Base-by-base conservation (phyloP, 805 yeast species). In the Candida arabinofermentans region DNA sequence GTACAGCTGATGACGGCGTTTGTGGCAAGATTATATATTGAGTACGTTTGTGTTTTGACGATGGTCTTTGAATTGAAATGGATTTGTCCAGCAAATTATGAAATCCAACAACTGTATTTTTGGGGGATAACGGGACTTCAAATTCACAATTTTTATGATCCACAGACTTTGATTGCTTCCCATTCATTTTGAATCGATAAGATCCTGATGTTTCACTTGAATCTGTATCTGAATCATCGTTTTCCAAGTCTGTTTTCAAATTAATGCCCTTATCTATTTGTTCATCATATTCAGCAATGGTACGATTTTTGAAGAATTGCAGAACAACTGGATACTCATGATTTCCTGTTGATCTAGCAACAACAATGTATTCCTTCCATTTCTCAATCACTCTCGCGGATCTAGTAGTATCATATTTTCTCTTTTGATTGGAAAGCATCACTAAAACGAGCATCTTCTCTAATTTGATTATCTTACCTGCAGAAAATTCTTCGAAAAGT, bases 311-410 rank as follows among this genome's bases (percentile, higher is more conserved):
- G 61, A 78, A 83, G 45, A 89, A 75, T 53, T 88, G 89, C 1
- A 88, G 45, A 3, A 69, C 58, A 0, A 87, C 55, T 0, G 95
- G 90, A 8, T 65, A 61, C 2, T 64, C 67, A 0, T 54, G 36
- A 43, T 70, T 63, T 13, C 77, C 80, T 0, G 86, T 78, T n/a
- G 76, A 72, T 44, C 91, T 66, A 1, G 83, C 81, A 2, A 85
- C 87, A 2, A 85, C 83, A 22, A 79, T 65, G 55, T 80, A 86
- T 57, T 90, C 96, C 46, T 73, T 77, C 93, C 96, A 88, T 36
- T 88, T 64, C 43, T 86, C 90, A 8, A 70, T 46, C 1, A 85
- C 71, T 39, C 83, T 63, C 0, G 86, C 70, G 31, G 77, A 78
- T 23, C 70, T 69, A 31, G 77, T 77, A 21, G 70, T 67, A 1